Percentiles rank a stretch among this genome's conserved stretches.
Evolutionary conservation across 345 rosid species (phyloP).

Genomic region (Syzygium aromaticum): DNA sequence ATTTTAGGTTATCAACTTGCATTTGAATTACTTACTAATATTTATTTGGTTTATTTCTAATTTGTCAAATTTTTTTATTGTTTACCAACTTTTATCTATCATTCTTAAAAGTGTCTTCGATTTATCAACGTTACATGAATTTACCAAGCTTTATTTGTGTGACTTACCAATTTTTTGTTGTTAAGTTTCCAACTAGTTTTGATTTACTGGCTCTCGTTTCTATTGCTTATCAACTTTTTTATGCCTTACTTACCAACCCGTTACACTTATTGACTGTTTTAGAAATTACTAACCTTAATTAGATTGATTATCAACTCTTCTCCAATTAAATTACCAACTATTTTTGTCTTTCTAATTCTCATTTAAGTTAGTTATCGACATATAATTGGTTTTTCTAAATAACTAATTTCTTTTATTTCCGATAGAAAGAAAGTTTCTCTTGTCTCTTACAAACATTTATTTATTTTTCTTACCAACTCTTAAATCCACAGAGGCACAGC

Average conservation of each 20-base stretch:
- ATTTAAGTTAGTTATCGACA: neutral
- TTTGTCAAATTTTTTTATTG: neutral
- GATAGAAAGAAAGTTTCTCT: neutral
- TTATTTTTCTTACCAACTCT: neutral
- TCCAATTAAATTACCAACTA: neutral
- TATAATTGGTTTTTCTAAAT: neutral
- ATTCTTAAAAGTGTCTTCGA: neutral
- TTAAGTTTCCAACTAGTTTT: neutral
- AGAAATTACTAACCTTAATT: neutral
- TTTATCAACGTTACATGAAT: neutral
- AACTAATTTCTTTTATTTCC: neutral
- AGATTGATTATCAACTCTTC: neutral
- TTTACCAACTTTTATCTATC: neutral
- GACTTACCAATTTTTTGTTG: neutral
- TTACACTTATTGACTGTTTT: neutral
- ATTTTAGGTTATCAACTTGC: neutral
- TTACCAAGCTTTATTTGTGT: neutral
- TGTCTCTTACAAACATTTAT: neutral
- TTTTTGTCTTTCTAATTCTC: neutral
- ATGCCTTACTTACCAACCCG: neutral
- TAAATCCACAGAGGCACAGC: neutral
- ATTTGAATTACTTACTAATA: neutral
- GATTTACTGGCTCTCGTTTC: neutral
- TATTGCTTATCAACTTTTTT: neutral
- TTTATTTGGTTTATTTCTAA: neutral